Evolutionary conservation across 1,139 yeast genomes (phyloP).

Genomic region (Ashbya aceris): DNA sequence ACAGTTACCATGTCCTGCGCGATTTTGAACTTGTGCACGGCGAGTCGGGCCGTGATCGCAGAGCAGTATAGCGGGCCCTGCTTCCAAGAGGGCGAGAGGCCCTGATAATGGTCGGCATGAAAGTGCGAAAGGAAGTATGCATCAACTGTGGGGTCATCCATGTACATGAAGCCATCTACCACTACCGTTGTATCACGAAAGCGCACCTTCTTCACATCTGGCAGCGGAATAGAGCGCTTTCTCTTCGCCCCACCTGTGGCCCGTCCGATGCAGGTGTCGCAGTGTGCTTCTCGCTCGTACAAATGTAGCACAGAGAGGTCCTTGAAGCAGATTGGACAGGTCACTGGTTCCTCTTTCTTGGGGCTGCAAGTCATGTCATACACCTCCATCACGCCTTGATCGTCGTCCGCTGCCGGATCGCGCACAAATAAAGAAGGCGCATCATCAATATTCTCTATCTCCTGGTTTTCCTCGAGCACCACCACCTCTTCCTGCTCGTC

Average conservation of each 20-base stretch:
- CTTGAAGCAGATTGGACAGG: conserved; percentile 44
- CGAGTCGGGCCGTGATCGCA: conserved; percentile 51
- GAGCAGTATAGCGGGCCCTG: conserved; percentile 62
- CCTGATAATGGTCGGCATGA: conserved; percentile 91
- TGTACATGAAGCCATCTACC: conserved; percentile 63
- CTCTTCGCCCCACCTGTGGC: background rate
- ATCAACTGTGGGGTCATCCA: conserved; percentile 37
- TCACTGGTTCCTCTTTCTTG: conserved; percentile 5
- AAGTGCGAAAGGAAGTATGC: conserved; percentile 69
- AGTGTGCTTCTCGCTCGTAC: conserved; percentile 45
- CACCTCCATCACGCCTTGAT: background rate
- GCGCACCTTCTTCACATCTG: conserved; percentile 43
- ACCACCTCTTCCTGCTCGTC: conserved; percentile 11
- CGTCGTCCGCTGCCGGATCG: background rate
- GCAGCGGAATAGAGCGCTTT: conserved; percentile 33
- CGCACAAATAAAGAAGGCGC: background rate
- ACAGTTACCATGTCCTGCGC: conserved; percentile 42
- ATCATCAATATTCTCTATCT: background rate
- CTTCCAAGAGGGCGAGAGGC: conserved; percentile 69
- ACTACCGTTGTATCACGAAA: conserved; percentile 40
- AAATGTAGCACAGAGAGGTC: conserved; percentile 33
- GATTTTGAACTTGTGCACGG: conserved; percentile 46
- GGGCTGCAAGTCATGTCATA: background rate
- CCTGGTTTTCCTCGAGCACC: conserved; percentile 10
- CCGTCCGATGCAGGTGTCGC: conserved; percentile 40